phyloP scores from a whole-genome alignment of 2,329 filamentous ascomycete genomes.

The Stagonosporopsis vannaccii region DNA sequence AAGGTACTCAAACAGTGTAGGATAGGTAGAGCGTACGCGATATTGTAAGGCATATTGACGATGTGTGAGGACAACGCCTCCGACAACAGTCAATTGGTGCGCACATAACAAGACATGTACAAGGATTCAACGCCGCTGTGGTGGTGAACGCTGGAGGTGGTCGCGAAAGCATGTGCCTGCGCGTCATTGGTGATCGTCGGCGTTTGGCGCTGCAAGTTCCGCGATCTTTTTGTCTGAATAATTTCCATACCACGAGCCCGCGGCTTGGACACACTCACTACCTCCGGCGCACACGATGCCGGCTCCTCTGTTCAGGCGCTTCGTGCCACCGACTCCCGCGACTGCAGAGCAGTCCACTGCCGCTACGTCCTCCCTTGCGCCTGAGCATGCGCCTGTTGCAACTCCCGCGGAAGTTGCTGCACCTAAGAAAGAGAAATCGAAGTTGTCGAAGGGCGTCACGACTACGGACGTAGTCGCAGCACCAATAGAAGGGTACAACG shows the following conservation, averaged over 20 bases:
- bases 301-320: constrained; percentile 56
- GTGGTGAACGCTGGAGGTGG: background rate
- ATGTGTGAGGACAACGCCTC: constrained; percentile 30
- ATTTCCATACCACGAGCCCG: constrained; percentile 9
- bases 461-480: background rate
- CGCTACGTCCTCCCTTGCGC: background rate
- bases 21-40: constrained; percentile 61
- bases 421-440: constrained; percentile 21
- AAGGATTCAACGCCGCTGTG: background rate
- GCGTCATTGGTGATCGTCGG: constrained; percentile 37
- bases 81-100: constrained; percentile 10
- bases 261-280: background rate
- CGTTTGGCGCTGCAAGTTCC: constrained; percentile 26
- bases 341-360: constrained; percentile 14
- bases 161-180: constrained; percentile 18
- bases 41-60: constrained; percentile 70
- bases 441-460: constrained; percentile 34
- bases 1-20: background rate
- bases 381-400: background rate
- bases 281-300: constrained; percentile 49
- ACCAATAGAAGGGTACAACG: background rate
- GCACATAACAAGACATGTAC: constrained; percentile 35
- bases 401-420: constrained; percentile 1
- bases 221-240: constrained; percentile 21
- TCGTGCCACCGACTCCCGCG: constrained; percentile 52